A percentile compares a stretch with the other conserved stretches of the same genome.
phyloP scores from a whole-genome alignment of 768 basidiomycete species.

The Auriscalpium vulgare region DNA sequence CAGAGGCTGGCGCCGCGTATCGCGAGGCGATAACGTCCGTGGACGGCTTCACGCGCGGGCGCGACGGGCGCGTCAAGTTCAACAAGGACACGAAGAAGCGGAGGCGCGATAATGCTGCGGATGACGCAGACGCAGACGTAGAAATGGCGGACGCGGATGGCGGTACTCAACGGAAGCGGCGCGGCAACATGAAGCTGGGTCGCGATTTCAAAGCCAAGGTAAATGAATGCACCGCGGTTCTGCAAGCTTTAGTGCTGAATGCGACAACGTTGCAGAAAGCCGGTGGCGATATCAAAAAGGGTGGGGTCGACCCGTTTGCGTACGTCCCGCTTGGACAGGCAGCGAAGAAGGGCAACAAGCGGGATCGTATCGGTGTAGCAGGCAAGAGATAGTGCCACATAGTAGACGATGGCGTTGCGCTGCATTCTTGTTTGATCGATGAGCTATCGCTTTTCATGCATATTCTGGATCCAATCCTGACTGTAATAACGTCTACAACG shows the following conservation, averaged over 20 bases:
- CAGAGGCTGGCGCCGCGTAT: constrained; percentile 70
- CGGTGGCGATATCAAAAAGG: constrained; percentile 87
- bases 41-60: constrained; percentile 84
- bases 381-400: constrained; percentile 43
- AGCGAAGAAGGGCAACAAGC: constrained; percentile 51
- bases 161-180: constrained; percentile 33
- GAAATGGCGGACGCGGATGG: constrained; percentile 72
- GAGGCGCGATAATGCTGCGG: constrained; percentile 57
- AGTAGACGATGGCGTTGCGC: not conserved
- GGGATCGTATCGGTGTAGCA: constrained; percentile 46
- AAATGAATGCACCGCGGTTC: constrained; percentile 17
- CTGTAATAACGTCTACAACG: not conserved
- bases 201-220: constrained; percentile 97
- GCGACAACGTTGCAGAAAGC: constrained; percentile 55
- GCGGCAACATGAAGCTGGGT: constrained; percentile 56
- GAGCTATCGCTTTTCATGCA: not conserved
- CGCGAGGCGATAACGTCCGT: constrained; percentile 73
- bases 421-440: no score
- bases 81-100: constrained; percentile 97
- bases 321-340: constrained; percentile 83
- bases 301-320: constrained; percentile 85
- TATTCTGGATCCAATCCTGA: not conserved
- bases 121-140: constrained; percentile 47
- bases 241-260: no score
- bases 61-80: constrained; percentile 83